Base-by-base conservation (phyloP, 2,329 filamentous ascomycete species). In the Sporothrix brunneoviolacea region DNA sequence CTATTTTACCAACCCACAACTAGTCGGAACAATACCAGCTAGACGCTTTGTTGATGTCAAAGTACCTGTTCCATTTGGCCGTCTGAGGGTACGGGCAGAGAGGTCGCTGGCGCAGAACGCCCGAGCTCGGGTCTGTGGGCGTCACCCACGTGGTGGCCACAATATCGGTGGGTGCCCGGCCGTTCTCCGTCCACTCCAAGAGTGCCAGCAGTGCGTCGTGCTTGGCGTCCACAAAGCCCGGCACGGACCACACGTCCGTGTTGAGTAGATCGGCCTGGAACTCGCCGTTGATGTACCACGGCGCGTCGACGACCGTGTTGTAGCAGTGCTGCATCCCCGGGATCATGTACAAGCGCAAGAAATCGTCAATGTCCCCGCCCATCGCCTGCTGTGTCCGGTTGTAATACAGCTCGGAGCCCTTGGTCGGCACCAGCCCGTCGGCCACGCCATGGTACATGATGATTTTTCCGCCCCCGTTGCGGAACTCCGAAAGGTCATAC, bases 291-390 rank as follows among this genome's bases (percentile, higher is more conserved):
- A 74, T 62, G 37, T 68, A 65, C 67, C 68, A 72, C 12, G 71
- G 70, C 13, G 69, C 68, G 45, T 66, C 61, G n/a, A 64, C 63
- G 3, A 54, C 44, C 7, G 65, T 63, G 50, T 54, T 33, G 18
- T 55, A 50, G 56, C 76, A 80, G 59, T 80, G 76, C 10, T 62
- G 64, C 72, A 79, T 75, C 0, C 77, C 77, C 0, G 75, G 75
- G n/a, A 80, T 68, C 18, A 64, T 65, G 58, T 80, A 80, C 57
- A 73, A 72, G 0, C 67, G 62, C 61, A 76, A 82, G 60, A 75
- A 75, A 0, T 72, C 72, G 13, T 74, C 70, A 36, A 42, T n/a
- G 39, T 18, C 59, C 2, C 59, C 60, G 16, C 51, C 48, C 60
- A 63, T 65, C 7, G 55, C 52, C 3, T 56, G 8, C 16, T 59